Evolutionary conservation across 2,329 filamentous ascomycete species (phyloP), one percentile per base, ranked within the genome.

Genomic region (Anisogramma anomala): DNA sequence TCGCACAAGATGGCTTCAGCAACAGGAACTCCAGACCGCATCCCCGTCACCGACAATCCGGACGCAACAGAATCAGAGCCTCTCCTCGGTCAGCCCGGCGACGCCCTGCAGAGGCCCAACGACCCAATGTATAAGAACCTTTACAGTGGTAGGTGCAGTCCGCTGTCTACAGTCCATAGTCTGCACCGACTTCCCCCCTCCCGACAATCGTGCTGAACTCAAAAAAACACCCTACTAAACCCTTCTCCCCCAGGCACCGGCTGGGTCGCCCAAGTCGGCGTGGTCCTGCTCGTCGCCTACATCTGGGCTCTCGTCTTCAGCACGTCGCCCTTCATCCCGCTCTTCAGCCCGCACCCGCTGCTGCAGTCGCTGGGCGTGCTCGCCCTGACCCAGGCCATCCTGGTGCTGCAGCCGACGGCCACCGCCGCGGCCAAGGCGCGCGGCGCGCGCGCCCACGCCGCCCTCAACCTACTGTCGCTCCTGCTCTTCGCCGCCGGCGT

Each of bases 271-370:
- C 87, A 95, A 62, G 71, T 75, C 32, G 89, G 86, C 42, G 74
- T 80, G 41, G 66, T 85, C 62, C 74, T 94, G 49, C 74, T 95
- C 48, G 67, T 78, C 36, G 74, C 76, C 26, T 74, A 89, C 42
- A 70, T 94, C 50, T 94, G 86, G 85, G 74, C 76, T 33, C 74
- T 74, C 42, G 74, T 95, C 49, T 76, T 94, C 56, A 72, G 77
- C 31, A 69, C 79, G 41, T 61, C 54, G 19, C 56, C 57, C 2
- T 49, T 66, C 22, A 57, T 93, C 47, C 83, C 84, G 28, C 77
- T 94, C 52, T 94, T 96, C 71, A 87, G 85, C 14, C 77, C 81
- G 7, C 89, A 96, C 60, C 89, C 89, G 6, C 78, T 95, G 56
- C 67, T 79, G 44, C 69, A 74, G 62, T 69, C 66, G 9, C 50